These are phyloP conservation scores for Fusarium chaquense DNA, from an alignment of 2,329 filamentous ascomycete genomes.

Conservation along the genomic window DNA sequence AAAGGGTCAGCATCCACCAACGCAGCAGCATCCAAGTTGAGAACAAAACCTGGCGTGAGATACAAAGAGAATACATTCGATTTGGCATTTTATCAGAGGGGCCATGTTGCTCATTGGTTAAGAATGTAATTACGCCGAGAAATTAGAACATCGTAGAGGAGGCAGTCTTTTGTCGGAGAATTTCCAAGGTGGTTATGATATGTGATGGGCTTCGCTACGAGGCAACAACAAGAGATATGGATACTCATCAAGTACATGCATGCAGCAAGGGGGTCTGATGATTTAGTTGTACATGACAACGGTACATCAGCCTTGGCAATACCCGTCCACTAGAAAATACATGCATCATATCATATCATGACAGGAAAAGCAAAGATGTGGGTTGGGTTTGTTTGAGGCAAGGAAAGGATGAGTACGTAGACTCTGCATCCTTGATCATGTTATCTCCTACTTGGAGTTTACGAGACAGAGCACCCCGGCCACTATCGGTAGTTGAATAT, in stretches of 20 bases:
- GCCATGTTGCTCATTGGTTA: background rate
- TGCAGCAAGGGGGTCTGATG: background rate
- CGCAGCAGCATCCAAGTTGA: constrained; percentile 15
- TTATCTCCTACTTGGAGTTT: background rate
- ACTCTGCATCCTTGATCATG: background rate
- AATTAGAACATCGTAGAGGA: background rate
- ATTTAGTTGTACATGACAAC: background rate
- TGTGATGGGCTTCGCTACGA: constrained; percentile 4
- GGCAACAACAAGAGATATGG: background rate
- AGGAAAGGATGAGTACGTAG: background rate
- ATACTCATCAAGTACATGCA: background rate
- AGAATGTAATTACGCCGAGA: background rate
- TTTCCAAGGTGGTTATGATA: constrained; percentile 13
- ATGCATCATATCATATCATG: background rate
- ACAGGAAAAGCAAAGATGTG: background rate
- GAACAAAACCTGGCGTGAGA: constrained; percentile 4
- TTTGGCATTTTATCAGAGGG: background rate
- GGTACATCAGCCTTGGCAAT: constrained; percentile 15
- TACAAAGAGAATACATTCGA: background rate
- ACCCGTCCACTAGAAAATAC: constrained; percentile 1
- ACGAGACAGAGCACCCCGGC: background rate
- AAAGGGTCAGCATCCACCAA: constrained; percentile 32
- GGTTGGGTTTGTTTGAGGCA: background rate
- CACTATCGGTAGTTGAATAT: constrained; percentile 15
- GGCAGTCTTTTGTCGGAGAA: constrained; percentile 5